Evolutionary conservation across 768 basidiomycete genomes (phyloP).

Genomic region (Floccularia luteovirens): DNA sequence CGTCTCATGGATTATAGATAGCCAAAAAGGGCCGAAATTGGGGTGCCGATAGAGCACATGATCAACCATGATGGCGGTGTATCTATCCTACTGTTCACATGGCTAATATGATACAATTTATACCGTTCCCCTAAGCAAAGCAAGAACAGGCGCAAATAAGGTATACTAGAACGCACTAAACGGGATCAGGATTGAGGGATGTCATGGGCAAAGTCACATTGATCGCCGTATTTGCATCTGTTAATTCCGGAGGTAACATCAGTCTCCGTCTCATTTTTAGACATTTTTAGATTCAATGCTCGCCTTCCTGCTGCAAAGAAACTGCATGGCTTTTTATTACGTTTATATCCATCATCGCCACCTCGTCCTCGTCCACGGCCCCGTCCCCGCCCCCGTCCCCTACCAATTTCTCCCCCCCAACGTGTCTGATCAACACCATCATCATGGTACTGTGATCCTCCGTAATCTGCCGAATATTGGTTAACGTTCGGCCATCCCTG

Average conservation of each 20-base stretch:
- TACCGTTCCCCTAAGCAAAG: too few species aligned
- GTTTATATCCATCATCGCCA: constrained; percentile 59
- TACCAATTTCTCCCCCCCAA: constrained; percentile 33
- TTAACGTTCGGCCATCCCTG: constrained; percentile 31
- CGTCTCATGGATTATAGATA: too few species aligned
- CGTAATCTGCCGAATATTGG: constrained; percentile 40
- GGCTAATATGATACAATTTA: too few species aligned
- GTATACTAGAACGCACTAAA: constrained; percentile 1
- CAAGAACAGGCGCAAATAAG: neutral
- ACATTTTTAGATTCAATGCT: constrained; percentile 49
- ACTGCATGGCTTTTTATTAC: constrained; percentile 83
- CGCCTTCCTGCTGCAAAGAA: constrained; percentile 91
- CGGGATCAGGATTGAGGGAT: constrained; percentile 19
- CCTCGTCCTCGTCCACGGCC: constrained; percentile 52
- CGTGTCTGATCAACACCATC: constrained; percentile 38
- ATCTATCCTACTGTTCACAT: too few species aligned
- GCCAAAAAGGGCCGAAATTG: too few species aligned
- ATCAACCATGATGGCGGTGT: too few species aligned
- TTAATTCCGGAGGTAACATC: constrained; percentile 39
- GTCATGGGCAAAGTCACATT: constrained; percentile 80
- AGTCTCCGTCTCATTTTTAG: constrained; percentile 29
- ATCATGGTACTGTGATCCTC: constrained; percentile 39
- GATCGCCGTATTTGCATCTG: constrained; percentile 87
- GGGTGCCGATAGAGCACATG: too few species aligned
- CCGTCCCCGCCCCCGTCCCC: constrained; percentile 37